These are phyloP conservation scores for Cytospora piceae DNA, from an alignment of 2,329 filamentous ascomycete species.

Conservation along the genomic window DNA sequence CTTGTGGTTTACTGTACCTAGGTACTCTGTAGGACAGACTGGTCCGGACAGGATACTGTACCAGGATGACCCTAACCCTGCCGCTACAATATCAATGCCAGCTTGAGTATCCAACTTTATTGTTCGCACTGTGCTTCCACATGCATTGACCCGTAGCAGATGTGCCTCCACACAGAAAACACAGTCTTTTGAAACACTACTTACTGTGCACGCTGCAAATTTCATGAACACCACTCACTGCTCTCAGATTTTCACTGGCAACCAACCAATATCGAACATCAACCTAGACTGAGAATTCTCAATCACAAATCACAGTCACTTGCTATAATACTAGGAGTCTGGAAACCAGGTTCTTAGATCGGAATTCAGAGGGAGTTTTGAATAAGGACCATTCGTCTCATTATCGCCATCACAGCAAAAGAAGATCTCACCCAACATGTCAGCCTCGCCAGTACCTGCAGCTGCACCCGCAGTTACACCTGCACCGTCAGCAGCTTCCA, in stretches of 20 bases:
- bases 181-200: not conserved
- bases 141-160: not conserved
- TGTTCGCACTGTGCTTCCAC: not conserved
- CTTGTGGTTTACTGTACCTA: no score
- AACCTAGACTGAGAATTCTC: not conserved
- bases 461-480: conserved; percentile 7
- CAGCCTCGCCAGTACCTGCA: conserved; percentile 10
- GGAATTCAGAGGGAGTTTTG: not conserved
- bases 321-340: not conserved
- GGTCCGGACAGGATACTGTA: no score
- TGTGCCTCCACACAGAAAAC: not conserved
- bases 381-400: not conserved
- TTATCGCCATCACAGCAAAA: conserved; percentile 12
- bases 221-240: not conserved
- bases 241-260: conserved; percentile 4
- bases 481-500: conserved; percentile 19
- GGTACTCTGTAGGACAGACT: no score
- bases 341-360: not conserved
- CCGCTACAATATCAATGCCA: no score
- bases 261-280: not conserved
- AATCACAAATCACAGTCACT: not conserved
- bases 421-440: not conserved
- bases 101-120: no score
- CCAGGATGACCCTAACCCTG: not conserved
- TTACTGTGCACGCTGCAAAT: not conserved